These are phyloP conservation scores for Alternaria hordeiaustralica DNA, from an alignment of 2,329 filamentous ascomycete genomes.

Conservation along the genomic window DNA sequence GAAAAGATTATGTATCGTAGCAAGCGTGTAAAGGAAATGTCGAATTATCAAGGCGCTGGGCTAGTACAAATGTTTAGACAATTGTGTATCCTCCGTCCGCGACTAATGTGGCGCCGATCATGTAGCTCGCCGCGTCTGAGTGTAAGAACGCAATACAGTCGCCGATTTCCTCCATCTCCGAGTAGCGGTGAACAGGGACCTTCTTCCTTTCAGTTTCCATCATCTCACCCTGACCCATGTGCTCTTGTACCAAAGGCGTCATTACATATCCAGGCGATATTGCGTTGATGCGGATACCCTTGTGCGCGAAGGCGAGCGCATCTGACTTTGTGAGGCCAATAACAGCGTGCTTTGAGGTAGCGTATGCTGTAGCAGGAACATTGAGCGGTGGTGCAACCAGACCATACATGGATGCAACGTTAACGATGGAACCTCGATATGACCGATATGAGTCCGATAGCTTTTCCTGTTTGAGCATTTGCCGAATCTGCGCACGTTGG, in stretches of 20 bases:
- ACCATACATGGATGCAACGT: conserved; percentile 61
- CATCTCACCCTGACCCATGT: conserved; percentile 30
- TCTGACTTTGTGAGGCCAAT: conserved; percentile 63
- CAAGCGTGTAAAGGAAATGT: not conserved
- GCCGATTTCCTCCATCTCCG: conserved; percentile 70
- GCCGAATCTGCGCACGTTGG: conserved; percentile 59
- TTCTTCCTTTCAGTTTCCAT: conserved; percentile 48
- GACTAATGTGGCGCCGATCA: conserved; percentile 75
- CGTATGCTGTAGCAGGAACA: conserved; percentile 56
- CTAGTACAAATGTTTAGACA: conserved; percentile 1
- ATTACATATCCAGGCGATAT: conserved; percentile 62
- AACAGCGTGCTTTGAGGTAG: conserved; percentile 62
- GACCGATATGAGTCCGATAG: conserved; percentile 31
- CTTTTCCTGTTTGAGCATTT: conserved; percentile 60
- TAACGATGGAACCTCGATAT: conserved; percentile 62
- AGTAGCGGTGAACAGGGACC: conserved; percentile 56
- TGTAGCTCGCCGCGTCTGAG: conserved; percentile 73
- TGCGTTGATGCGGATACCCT: conserved; percentile 65
- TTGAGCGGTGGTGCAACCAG: conserved; percentile 49
- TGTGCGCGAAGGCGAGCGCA: conserved; percentile 59
- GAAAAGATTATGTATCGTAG: not conserved
- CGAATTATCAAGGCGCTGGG: not conserved
- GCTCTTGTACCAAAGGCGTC: conserved; percentile 49
- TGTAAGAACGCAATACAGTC: conserved; percentile 74
- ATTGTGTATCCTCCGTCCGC: conserved; percentile 59